Evolutionary conservation across 2,329 filamentous ascomycete genomes (phyloP).

Genomic region (Ophiostoma perfectum): DNA sequence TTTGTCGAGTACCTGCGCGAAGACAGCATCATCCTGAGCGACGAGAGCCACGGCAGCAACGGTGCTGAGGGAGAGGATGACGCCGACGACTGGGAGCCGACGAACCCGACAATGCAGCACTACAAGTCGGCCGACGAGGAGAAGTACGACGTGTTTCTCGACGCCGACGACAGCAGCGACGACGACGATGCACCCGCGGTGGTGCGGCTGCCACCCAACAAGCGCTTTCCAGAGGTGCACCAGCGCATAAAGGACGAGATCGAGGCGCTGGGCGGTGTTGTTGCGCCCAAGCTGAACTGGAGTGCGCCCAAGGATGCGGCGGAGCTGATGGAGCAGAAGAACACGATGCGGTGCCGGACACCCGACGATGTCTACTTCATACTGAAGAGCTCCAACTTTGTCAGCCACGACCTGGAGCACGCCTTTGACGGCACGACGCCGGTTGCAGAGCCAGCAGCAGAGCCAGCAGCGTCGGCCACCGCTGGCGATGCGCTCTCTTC

Average conservation of each 20-base stretch:
- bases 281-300: slow-evolving; percentile 95
- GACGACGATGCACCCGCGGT: slow-evolving; percentile 44
- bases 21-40: slow-evolving; percentile 84
- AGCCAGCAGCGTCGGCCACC: neutral
- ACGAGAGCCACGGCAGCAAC: slow-evolving; percentile 50
- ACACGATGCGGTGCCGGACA: slow-evolving; percentile 83
- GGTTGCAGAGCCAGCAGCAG: neutral
- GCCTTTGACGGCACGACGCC: slow-evolving; percentile 64
- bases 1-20: slow-evolving; percentile 85
- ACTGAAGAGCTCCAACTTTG: slow-evolving; percentile 88
- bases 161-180: slow-evolving; percentile 41
- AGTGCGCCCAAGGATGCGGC: slow-evolving; percentile 92
- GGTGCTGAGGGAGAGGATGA: slow-evolving; percentile 44
- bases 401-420: slow-evolving; percentile 90
- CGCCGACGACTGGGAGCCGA: slow-evolving; percentile 52
- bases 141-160: slow-evolving; percentile 28
- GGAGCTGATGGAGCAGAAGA: slow-evolving; percentile 78
- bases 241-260: slow-evolving; percentile 71
- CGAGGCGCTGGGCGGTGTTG: slow-evolving; percentile 72
- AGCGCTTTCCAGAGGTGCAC: slow-evolving; percentile 67
- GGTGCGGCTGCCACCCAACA: slow-evolving; percentile 44
- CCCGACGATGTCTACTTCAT: slow-evolving; percentile 91
- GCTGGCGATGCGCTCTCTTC: neutral
- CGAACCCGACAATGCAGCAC: slow-evolving; percentile 31
- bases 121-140: slow-evolving; percentile 40